phyloP scores from a whole-genome alignment of 2,329 filamentous ascomycete genomes.

The Trematosphaeria pertusa region DNA sequence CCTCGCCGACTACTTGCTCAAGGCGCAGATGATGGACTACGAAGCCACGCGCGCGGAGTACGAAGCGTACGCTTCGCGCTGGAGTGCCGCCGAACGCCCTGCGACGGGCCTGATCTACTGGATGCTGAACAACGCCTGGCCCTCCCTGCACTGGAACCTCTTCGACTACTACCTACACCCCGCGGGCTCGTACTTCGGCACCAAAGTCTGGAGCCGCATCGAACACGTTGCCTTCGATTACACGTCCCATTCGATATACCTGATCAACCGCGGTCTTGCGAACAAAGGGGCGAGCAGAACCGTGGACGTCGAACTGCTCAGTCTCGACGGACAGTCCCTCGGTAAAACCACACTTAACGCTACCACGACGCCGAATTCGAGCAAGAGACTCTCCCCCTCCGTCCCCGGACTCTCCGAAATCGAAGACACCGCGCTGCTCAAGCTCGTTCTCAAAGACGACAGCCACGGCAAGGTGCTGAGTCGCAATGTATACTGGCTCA shows the following conservation, averaged over 20 bases:
- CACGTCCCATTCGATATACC: slow-evolving; percentile 51
- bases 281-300: slow-evolving; percentile 49
- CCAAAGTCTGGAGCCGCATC: slow-evolving; percentile 57
- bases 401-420: slow-evolving; percentile 43
- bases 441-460: slow-evolving; percentile 55
- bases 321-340: slow-evolving; percentile 54
- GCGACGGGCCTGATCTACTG: slow-evolving; percentile 70
- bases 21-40: slow-evolving; percentile 69
- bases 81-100: slow-evolving; percentile 57
- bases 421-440: slow-evolving; percentile 58
- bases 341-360: slow-evolving; percentile 36
- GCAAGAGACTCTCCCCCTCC: slow-evolving; percentile 12
- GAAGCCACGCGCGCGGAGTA: slow-evolving; percentile 67
- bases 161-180: slow-evolving; percentile 69
- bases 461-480: slow-evolving; percentile 49
- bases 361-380: slow-evolving; percentile 55
- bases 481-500: slow-evolving; percentile 68
- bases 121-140: slow-evolving; percentile 73
- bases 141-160: slow-evolving; percentile 69
- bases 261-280: slow-evolving; percentile 63
- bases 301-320: slow-evolving; percentile 60
- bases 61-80: slow-evolving; percentile 62
- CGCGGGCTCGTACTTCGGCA: slow-evolving; percentile 65
- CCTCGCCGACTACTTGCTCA: slow-evolving; percentile 65
- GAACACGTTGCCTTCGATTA: slow-evolving; percentile 67